Base-by-base conservation (phyloP, 306 rosid genomes). In the Canavalia ensiformis region DNA sequence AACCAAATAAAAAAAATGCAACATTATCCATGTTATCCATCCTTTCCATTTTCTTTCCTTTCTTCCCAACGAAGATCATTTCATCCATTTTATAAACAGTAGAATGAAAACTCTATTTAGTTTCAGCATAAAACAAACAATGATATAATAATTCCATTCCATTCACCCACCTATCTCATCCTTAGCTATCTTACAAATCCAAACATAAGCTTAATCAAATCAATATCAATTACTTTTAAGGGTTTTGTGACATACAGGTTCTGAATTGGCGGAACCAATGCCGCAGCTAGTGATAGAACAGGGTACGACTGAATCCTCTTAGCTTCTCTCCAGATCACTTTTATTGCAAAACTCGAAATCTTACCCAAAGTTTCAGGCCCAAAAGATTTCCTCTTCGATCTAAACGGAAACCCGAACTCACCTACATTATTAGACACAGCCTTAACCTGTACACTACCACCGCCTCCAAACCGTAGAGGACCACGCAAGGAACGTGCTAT, bases 231-330 rank as follows among this genome's bases (percentile, higher is more conserved):
- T 0, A 25, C 4, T 56, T 11, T 7, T n/a, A 5, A 1, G 25
- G 6, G 33, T 5, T 0, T 9, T 2, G 25, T n/a, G 12, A 77
- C 92, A 68, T 83, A 96, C 99, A 93, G 78, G 82, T 88, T 90
- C 55, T 91, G 91, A 71, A 93, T 77, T 25, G 99, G 98, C 4
- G 97, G 91, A 9, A 90, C 88, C 86, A 93, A 81, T 28, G 90
- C 97, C 2, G 97, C 91, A 58, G 94, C 97, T 6, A 95, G 70
- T 0, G 94, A 87, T 18, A 92, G 84, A 79, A 89, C 54, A 83
- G 94, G 90, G 65, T 63, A 80, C 1, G 91, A 85, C 39, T 84
- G 90, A 58, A 90, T 64, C 83, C 79, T 86, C 66, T 83, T 87
- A 37, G 89, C 89, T 83, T 93, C 97, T 68, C 86, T 82, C 83